Evolutionary conservation across 2,329 filamentous ascomycete species (phyloP), one percentile per base, ranked within the genome.

Genomic region (Thielaviopsis populi): DNA sequence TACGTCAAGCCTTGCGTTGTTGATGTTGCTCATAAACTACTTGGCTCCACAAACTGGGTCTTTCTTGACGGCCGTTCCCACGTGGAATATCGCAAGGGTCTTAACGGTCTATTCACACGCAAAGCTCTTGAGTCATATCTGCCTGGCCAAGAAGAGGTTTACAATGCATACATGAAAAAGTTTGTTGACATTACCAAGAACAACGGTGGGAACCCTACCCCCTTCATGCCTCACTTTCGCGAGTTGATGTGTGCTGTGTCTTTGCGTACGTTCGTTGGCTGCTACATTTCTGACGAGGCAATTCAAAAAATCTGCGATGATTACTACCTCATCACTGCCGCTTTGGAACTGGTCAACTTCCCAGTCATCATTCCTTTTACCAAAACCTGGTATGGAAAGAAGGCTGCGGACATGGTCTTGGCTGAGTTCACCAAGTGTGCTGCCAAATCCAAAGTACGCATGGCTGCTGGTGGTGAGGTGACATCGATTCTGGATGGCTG

Each of bases 1-100:
- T 97, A 86, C 72, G 91, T 95, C 73, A 96, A 96, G 78, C 94
- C 94, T 50, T 97, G 91, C 72, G 91, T 99, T 67, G 94, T 99
- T 68, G 92, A 97, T 73, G 85, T 87, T 66, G 94, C 94, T 22
- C 86, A 90, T 76, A 97, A 97, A 78, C 87, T 99, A 61, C 84
- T 99, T 62, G 89, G 94, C 66, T 82, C 85, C 67, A 87, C 88
- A 71, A 96, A 96, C 78, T 99, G 91, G 90, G 94, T 97, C 19
- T 97, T 97, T 77, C 79, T 99, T 68, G 92, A 97, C 72, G 94
- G 94, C 71, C 95, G 91, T 77, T 84, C 85, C 46, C 94, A 99
- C 71, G 89, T 96, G 69, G 94, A 97, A 71, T 99, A 94, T 77
- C 91, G 94, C 73, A 97, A 96, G 79, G 94, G 94, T 62, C 80